phyloP scores from a whole-genome alignment of 164 flowering plant genomes.

The Liriodendron chinense region DNA sequence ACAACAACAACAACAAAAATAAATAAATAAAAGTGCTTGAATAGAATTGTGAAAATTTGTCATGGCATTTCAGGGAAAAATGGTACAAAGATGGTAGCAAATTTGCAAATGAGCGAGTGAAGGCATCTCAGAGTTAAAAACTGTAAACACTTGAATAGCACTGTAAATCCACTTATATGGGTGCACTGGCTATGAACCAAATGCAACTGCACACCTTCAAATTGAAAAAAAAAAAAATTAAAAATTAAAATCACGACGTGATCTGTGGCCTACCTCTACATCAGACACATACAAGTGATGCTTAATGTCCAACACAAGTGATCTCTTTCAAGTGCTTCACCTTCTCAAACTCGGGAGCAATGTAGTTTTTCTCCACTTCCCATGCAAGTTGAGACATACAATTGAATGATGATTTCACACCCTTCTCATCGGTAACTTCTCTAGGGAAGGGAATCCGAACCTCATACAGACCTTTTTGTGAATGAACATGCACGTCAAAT shows the following conservation, averaged over 20 bases:
- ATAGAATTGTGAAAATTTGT: too few species aligned
- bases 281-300: neutral
- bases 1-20: too few species aligned
- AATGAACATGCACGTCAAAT: conserved; percentile 65
- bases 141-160: too few species aligned
- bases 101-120: too few species aligned
- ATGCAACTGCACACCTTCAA: neutral
- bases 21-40: too few species aligned
- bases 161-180: too few species aligned
- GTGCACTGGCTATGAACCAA: neutral
- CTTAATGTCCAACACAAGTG: neutral
- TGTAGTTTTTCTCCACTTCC: conserved; percentile 82
- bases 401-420: conserved; percentile 82
- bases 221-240: too few species aligned
- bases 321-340: conserved; percentile 58
- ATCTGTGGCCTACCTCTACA: neutral
- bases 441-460: conserved; percentile 85
- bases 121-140: too few species aligned
- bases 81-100: too few species aligned
- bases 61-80: too few species aligned
- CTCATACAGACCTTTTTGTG: conserved; percentile 47
- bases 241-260: neutral
- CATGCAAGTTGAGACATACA: conserved; percentile 93
- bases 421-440: conserved; percentile 82
- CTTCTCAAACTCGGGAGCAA: conserved; percentile 58